Evolutionary conservation across 2,329 filamentous ascomycete species (phyloP), one percentile per base, ranked within the genome.

Genomic region (Aspergillus sp.): DNA sequence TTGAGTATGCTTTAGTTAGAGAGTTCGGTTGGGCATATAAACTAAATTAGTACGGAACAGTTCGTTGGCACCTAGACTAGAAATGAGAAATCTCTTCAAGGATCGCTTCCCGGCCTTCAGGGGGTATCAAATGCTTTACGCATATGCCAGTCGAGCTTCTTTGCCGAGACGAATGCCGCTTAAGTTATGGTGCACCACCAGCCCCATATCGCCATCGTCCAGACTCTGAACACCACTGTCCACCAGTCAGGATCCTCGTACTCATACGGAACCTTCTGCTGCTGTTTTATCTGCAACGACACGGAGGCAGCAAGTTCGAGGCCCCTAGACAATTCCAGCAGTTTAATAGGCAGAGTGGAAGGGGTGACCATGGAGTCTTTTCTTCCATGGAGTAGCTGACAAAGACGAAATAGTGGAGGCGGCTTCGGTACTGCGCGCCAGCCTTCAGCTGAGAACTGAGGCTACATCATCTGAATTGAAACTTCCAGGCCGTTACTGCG

Each of bases 341-440:
- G 55, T 24, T 53, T n/a, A 2, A 18, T 4, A 0, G 57, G 17
- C 0, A 66, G 53, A 3, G 4, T 11, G 0, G 47, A 44, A 1
- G 65, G 48, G 11, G 58, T 58, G 1, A 62, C 61, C 18, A 75
- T 65, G 0, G 70, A 68, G 2, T 77, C 69, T 51, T 77, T 77
- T 15, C 68, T 74, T 75, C 75, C 75, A 77, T 77, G 0, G 73
- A 76, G 59, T 76, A 71, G 2, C 73, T 72, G 38, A 76, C 56
- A 3, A 76, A 60, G 18, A 76, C 58, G 38, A 75, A 65, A 1
- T 67, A 63, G 5, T 64, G 36, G 0, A 76, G 52, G 3, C 71
- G 59, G 3, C 53, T 48, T 13, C 66, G 58, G 7, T 68, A 62
- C 13, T 65, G 62, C 1, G 39, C 18, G 18, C 72, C 43, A 5